A percentile compares a stretch with the other conserved stretches of the same genome.
Conservation (phyloP, 768 basidiomycete genomes). For the Amanita subjunquillea region DNA sequence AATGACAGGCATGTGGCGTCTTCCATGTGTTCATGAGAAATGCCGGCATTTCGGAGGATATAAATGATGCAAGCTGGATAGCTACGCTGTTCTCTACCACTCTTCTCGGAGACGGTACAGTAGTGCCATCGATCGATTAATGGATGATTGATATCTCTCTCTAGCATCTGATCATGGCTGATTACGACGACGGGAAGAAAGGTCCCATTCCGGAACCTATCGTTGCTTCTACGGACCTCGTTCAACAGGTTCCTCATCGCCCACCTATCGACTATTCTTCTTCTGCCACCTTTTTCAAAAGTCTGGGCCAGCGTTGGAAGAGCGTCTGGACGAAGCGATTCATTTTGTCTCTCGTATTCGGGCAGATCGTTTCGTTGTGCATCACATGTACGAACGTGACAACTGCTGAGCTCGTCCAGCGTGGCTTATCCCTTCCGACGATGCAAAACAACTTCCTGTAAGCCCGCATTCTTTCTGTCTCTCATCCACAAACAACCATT, state of each 20-base stretch:
- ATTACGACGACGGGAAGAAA: neutral
- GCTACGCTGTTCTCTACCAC: too few relatives aligned
- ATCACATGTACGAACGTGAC: conserved; percentile 86
- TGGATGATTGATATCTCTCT: too few relatives aligned
- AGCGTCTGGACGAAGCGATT: conserved; percentile 78
- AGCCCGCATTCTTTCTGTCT: conserved; percentile 16
- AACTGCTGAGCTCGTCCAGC: conserved; percentile 62
- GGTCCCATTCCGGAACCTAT: neutral
- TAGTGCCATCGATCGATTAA: too few relatives aligned
- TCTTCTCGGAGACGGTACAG: neutral
- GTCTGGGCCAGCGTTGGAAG: conserved; percentile 48
- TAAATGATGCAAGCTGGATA: too few relatives aligned
- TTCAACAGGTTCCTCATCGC: conserved; percentile 16
- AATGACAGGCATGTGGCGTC: too few relatives aligned
- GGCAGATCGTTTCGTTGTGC: conserved; percentile 78
- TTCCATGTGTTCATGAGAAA: too few relatives aligned
- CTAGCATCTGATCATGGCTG: neutral
- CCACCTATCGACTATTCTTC: conserved; percentile 66
- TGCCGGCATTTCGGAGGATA: too few relatives aligned
- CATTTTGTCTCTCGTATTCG: conserved; percentile 57
- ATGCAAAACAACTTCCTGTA: conserved; percentile 82
- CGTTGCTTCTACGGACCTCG: too few relatives aligned
- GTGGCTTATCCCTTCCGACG: conserved; percentile 67
- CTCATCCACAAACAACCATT: neutral
- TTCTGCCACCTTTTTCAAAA: conserved; percentile 37